Evolutionary conservation across 805 yeast species (phyloP).

Genomic region (Suhomyces sp.): DNA sequence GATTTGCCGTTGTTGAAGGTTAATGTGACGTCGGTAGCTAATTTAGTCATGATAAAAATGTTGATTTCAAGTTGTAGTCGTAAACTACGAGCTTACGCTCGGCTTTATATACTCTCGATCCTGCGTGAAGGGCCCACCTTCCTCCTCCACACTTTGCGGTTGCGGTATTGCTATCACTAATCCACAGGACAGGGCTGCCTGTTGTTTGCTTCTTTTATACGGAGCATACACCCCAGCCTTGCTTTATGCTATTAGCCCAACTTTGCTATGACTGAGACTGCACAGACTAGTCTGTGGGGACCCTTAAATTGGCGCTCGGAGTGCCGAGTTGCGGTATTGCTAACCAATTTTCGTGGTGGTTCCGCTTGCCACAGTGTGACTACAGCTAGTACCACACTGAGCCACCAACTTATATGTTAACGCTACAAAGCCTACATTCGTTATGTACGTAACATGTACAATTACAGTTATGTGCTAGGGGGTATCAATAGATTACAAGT

Average conservation of each 20-base stretch:
- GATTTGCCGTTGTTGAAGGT: constrained; percentile 53
- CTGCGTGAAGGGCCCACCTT: not conserved
- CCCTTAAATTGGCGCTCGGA: not conserved
- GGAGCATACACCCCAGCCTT: not conserved
- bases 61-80: not conserved
- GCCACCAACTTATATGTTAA: not conserved
- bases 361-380: not conserved
- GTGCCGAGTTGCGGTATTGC: not conserved
- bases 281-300: no score
- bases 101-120: not conserved
- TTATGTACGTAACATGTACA: not conserved
- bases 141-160: not conserved
- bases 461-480: not conserved
- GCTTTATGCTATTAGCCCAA: not conserved
- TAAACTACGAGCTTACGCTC: not conserved
- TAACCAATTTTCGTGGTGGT: not conserved
- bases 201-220: not conserved
- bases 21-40: constrained; percentile 38
- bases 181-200: not conserved
- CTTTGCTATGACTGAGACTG: not conserved
- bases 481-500: not conserved
- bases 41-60: not conserved
- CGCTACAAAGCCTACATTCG: not conserved
- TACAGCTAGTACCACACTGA: no score
- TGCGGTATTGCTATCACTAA: not conserved